Base-by-base conservation (phyloP, 2,329 filamentous ascomycete genomes). In the Cladobotryum mycophilum region DNA sequence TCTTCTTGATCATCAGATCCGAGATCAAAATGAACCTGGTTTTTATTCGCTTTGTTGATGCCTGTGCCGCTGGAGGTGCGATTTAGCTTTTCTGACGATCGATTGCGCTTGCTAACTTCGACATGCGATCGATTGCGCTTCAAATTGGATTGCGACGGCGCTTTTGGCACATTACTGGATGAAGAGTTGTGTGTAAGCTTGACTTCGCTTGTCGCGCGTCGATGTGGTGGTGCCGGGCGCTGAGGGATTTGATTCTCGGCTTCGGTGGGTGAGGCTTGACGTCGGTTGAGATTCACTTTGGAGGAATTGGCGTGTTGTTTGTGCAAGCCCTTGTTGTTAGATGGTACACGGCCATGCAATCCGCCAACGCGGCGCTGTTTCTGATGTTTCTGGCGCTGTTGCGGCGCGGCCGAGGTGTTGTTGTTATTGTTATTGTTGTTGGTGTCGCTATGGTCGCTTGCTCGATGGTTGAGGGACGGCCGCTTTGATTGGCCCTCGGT, bases 21-120 rank as follows among this genome's bases (percentile, higher is more conserved):
- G 48, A 85, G 72, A 59, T 84, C 80, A 58, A 85, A 85, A 60
- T 83, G 81, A 33, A 85, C 82, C 55, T 79, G 76, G 22, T 66
- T 65, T 61, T 77, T 80, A 57, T 57, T 56, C 30, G 64, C 48
- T 36, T 67, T 65, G 45, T 69, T 66, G 53, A 76, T 70, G 52
- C 71, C 69, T 25, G 74, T 75, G 49, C 78, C 75, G 48, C 76
- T 79, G 12, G 72, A 67, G 20, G 75, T 71, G 51, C 76, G 75
- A 62, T 80, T 81, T 45, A 81, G 69, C 58, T 72, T 75, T 55
- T 74, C 72, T 40, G 72, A 66, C 13, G 78, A 77, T 59, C 76
- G 79, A 41, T 67, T 68, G 51, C 74, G 74, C 60, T 76, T 79
- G 57, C 62, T 64, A 38, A 84, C 72, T 55, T 82, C 80, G 60